phyloP scores from a whole-genome alignment of 768 basidiomycete genomes.

The Nidularia pulvinata region DNA sequence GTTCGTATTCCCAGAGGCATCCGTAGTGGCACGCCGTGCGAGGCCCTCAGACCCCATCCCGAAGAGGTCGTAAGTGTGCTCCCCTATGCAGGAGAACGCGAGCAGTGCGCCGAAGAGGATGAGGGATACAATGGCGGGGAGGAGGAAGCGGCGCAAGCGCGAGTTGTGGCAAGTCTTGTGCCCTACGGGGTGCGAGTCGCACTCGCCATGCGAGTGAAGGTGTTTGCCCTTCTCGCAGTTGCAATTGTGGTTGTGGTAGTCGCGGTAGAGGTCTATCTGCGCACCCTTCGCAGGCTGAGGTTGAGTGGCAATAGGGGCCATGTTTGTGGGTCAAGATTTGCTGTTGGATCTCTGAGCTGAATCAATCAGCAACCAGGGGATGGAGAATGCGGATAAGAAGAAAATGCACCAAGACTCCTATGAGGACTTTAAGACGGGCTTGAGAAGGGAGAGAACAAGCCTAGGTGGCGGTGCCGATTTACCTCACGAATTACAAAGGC shows the following conservation, averaged over 20 bases:
- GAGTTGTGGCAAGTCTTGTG: constrained; percentile 28
- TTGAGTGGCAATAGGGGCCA: neutral
- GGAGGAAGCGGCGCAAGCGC: constrained; percentile 23
- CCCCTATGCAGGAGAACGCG: constrained; percentile 26
- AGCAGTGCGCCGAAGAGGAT: constrained; percentile 24
- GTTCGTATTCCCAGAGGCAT: constrained; percentile 5
- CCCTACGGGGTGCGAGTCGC: neutral
- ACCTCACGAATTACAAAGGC: too few species aligned
- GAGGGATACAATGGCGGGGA: constrained; percentile 28
- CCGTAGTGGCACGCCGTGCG: constrained; percentile 25
- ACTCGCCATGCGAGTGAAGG: too few species aligned
- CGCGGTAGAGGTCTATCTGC: neutral
- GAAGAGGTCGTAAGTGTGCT: constrained; percentile 9
- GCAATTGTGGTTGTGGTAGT: neutral
- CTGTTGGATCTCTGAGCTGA: neutral
- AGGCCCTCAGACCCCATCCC: constrained; percentile 19
- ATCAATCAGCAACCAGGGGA: neutral
- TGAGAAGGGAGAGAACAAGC: too few species aligned
- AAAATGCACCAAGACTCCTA: too few species aligned
- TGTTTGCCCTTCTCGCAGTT: neutral
- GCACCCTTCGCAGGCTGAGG: neutral
- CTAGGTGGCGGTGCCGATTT: too few species aligned
- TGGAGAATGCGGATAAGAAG: neutral
- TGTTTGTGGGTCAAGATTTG: neutral
- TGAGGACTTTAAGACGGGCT: too few species aligned